phyloP scores from a whole-genome alignment of 768 basidiomycete genomes.

The Naganishia antarctica region DNA sequence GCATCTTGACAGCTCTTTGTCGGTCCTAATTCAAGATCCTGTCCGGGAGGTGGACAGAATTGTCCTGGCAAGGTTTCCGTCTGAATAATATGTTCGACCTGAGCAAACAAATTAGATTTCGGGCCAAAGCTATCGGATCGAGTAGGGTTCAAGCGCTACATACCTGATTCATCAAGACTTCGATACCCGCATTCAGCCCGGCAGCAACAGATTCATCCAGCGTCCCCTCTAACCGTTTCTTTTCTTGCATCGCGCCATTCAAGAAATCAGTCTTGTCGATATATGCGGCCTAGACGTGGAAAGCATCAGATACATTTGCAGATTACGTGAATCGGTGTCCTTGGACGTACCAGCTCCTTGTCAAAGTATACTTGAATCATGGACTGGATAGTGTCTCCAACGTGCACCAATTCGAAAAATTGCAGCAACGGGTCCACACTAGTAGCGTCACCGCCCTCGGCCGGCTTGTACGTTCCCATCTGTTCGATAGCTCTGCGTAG shows the following conservation, averaged over 20 bases:
- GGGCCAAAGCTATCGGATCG: no score
- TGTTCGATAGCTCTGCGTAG: constrained; percentile 70
- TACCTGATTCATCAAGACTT: constrained; percentile 91
- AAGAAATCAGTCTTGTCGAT: constrained; percentile 92
- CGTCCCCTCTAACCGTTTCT: constrained; percentile 88
- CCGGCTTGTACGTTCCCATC: constrained; percentile 84
- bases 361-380: constrained; percentile 99
- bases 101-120: not conserved
- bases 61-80: constrained; percentile 76
- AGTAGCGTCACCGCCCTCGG: constrained; percentile 72
- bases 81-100: constrained; percentile 90
- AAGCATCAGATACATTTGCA: constrained; percentile 7
- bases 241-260: constrained; percentile 87
- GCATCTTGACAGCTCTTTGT: constrained; percentile 85
- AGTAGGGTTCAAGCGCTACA: no score
- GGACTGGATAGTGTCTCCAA: constrained; percentile 93
- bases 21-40: constrained; percentile 72
- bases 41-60: constrained; percentile 82
- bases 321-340: not conserved
- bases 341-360: constrained; percentile 70
- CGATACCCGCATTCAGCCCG: constrained; percentile 90
- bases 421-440: constrained; percentile 88
- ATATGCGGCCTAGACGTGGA: constrained; percentile 59
- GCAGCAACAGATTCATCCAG: constrained; percentile 90
- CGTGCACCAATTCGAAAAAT: constrained; percentile 94